Evolutionary conservation across 2,329 filamentous ascomycete genomes (phyloP).

Genomic region (Cordyceps pruinosa): DNA sequence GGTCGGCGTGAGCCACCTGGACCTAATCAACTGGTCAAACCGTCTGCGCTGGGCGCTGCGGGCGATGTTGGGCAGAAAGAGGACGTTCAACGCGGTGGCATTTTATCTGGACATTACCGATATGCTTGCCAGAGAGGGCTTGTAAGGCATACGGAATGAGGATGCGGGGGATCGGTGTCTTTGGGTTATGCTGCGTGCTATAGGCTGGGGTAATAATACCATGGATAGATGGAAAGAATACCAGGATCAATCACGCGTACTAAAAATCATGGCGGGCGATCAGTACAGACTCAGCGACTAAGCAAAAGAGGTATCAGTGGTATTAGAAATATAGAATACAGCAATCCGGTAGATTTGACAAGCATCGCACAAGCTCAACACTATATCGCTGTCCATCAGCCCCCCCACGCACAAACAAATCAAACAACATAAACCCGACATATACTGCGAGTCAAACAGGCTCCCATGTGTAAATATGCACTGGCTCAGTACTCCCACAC

Average conservation of each 20-base stretch:
- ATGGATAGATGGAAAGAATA: neutral
- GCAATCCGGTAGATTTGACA: conserved; percentile 16
- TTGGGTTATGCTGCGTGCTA: neutral
- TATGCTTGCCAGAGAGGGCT: conserved; percentile 64
- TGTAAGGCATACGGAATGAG: conserved; percentile 20
- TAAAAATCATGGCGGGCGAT: no score
- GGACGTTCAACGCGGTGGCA: conserved; percentile 59
- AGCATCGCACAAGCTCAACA: conserved; percentile 7
- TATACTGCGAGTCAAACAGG: conserved; percentile 4
- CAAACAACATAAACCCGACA: neutral
- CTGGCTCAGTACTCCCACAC: neutral
- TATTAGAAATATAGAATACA: conserved; percentile 27
- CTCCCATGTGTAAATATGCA: neutral
- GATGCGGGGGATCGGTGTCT: neutral
- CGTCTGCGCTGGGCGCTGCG: conserved; percentile 48
- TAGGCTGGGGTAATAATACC: neutral
- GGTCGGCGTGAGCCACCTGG: conserved; percentile 54
- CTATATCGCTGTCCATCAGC: conserved; percentile 7
- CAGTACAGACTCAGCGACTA: neutral
- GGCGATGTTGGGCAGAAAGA: conserved; percentile 43
- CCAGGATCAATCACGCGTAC: no score
- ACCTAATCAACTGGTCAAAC: conserved; percentile 64
- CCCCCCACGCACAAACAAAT: neutral
- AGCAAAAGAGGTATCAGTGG: conserved; percentile 26
- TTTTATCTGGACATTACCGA: conserved; percentile 61